Percentiles rank a stretch among this genome's conserved stretches.
Conservation (phyloP, 1,284 basidiomycete genomes). For the Trichosporon sp. region DNA sequence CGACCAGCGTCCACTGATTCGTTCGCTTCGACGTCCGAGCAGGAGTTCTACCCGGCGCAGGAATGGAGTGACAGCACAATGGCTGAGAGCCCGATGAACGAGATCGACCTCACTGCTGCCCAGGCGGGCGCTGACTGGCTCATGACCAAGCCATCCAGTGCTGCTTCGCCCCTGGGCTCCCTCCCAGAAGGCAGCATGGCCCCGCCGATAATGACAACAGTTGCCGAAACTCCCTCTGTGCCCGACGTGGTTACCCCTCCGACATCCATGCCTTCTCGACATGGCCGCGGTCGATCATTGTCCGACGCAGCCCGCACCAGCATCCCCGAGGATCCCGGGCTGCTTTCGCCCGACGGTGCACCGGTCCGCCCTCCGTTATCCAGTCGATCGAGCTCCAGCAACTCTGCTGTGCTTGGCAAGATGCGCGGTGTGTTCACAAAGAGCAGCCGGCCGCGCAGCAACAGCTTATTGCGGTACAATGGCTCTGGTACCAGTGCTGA, state of each 20-base stretch:
- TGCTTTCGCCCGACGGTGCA: conserved; percentile 23
- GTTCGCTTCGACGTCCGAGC: conserved; percentile 29
- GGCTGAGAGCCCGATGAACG: conserved; percentile 34
- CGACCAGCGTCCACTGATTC: conserved; percentile 17
- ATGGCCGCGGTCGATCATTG: conserved; percentile 27
- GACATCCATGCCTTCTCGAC: conserved; percentile 23
- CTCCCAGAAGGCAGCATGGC: conserved; percentile 20
- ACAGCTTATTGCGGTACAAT: conserved; percentile 37
- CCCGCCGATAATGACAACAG: conserved; percentile 20
- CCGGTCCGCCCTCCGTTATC: conserved; percentile 19
- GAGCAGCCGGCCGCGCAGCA: conserved; percentile 41
- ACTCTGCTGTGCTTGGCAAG: conserved; percentile 46
- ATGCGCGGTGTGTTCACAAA: conserved; percentile 48
- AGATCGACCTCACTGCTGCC: conserved; percentile 36
- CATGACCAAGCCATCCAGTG: conserved; percentile 29
- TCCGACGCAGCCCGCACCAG: conserved; percentile 27
- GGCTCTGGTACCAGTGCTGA: conserved; percentile 38
- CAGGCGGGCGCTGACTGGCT: conserved; percentile 20
- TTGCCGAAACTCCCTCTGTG: not conserved
- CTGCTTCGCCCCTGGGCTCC: conserved; percentile 22
- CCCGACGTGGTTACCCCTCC: not conserved
- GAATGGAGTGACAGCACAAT: conserved; percentile 26
- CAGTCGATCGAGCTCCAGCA: conserved; percentile 45
- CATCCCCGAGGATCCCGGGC: conserved; percentile 19
- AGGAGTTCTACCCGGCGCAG: conserved; percentile 26